Evolutionary conservation across 345 rosid genomes (phyloP).

Genomic region (Abelmoschus esculentus): DNA sequence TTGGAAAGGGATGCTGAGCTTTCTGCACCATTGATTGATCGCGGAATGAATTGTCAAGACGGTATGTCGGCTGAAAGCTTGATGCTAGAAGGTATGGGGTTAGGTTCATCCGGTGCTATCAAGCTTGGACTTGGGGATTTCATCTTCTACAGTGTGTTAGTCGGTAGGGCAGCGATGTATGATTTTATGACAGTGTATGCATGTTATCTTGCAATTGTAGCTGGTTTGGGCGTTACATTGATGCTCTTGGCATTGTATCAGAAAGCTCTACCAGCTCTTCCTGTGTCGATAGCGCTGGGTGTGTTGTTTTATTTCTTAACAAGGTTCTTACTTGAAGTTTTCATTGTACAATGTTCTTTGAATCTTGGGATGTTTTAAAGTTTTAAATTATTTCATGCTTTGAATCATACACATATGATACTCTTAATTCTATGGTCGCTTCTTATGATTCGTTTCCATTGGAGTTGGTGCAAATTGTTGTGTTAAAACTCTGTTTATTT

Average conservation of each 20-base stretch:
- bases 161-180: slow-evolving; percentile 93
- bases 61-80: slow-evolving; percentile 30
- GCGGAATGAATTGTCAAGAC: slow-evolving; percentile 25
- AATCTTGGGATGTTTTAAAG: slow-evolving; percentile 76
- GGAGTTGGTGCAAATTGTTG: background rate
- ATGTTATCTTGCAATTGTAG: slow-evolving; percentile 88
- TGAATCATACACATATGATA: background rate
- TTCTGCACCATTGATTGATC: slow-evolving; percentile 58
- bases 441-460: slow-evolving; percentile 6
- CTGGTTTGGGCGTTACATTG: slow-evolving; percentile 84
- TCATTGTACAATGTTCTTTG: slow-evolving; percentile 63
- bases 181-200: slow-evolving; percentile 93
- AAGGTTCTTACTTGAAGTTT: slow-evolving; percentile 59
- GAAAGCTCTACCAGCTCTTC: slow-evolving; percentile 92
- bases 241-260: slow-evolving; percentile 75
- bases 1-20: slow-evolving; percentile 37
- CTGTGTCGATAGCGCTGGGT: slow-evolving; percentile 74
- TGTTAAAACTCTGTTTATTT: background rate
- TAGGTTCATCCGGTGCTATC: slow-evolving; percentile 86
- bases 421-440: background rate
- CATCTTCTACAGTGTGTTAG: slow-evolving; percentile 88
- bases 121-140: slow-evolving; percentile 93
- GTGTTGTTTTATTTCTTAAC: slow-evolving; percentile 74
- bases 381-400: background rate
- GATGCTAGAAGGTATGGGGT: slow-evolving; percentile 75